Percentiles rank a stretch among this genome's conserved stretches.
phyloP scores from a whole-genome alignment of 2,329 filamentous ascomycete genomes.

The Alternaria triticina region DNA sequence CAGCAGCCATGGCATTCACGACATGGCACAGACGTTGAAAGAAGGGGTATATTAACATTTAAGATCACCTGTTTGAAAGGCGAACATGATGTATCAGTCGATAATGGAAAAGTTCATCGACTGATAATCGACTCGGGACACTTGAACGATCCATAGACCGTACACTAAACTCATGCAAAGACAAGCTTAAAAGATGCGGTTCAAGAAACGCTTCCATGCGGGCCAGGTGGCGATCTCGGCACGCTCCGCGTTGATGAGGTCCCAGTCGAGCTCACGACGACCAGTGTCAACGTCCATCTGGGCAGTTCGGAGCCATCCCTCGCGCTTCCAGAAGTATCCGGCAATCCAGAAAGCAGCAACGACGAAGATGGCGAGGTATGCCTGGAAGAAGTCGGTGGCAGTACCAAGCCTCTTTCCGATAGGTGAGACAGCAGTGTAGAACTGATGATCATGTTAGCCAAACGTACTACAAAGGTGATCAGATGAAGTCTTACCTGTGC shows the following conservation, averaged over 20 bases:
- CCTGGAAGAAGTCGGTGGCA: constrained; percentile 54
- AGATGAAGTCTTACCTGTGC: constrained; percentile 44
- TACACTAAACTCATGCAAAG: neutral
- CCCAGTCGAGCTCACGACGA: constrained; percentile 70
- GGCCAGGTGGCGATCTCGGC: constrained; percentile 60
- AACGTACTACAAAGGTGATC: neutral
- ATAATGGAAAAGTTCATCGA: neutral
- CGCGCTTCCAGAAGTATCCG: constrained; percentile 70
- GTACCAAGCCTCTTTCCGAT: constrained; percentile 35
- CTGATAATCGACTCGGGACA: neutral
- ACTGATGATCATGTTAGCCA: constrained; percentile 31
- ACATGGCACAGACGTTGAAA: neutral
- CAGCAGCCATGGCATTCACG: neutral
- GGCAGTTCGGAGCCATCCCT: constrained; percentile 62
- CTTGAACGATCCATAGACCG: neutral
- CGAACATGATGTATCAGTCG: neutral
- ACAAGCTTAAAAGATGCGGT: constrained; percentile 36
- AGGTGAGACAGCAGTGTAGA: constrained; percentile 50
- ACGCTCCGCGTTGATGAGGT: constrained; percentile 64
- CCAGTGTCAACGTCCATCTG: constrained; percentile 73
- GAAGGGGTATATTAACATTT: constrained; percentile 6
- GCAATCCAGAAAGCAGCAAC: constrained; percentile 50
- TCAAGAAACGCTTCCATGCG: constrained; percentile 51
- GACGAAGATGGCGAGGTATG: constrained; percentile 57
- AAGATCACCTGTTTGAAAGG: neutral